Conservation (phyloP, 2,329 filamentous ascomycete species). For the Neocatenulostroma microsporum region DNA sequence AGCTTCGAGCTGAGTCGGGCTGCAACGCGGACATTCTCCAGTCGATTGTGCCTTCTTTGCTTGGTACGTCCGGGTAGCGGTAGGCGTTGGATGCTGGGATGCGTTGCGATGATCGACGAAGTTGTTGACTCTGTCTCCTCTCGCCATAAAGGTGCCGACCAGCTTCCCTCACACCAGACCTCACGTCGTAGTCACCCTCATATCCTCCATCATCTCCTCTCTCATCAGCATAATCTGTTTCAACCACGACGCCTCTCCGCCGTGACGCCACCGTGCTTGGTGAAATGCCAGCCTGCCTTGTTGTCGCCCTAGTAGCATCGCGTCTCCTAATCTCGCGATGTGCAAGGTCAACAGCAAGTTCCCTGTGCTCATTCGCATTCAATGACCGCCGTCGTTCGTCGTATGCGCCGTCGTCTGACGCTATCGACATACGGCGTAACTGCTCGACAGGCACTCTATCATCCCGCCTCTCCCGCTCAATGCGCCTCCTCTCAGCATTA, state of each 20-base stretch:
- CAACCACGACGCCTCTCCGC: slow-evolving; percentile 21
- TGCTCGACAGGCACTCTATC: slow-evolving; percentile 7
- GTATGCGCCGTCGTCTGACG: slow-evolving; percentile 12
- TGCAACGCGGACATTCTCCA: slow-evolving; percentile 22
- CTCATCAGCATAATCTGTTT: neutral
- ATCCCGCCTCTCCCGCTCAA: slow-evolving; percentile 9
- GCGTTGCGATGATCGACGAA: too few relatives aligned
- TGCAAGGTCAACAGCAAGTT: slow-evolving; percentile 69
- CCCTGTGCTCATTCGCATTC: slow-evolving; percentile 62
- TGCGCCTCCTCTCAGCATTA: slow-evolving; percentile 22
- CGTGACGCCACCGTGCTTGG: slow-evolving; percentile 31
- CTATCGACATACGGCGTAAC: slow-evolving; percentile 6
- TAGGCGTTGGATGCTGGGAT: slow-evolving; percentile 26
- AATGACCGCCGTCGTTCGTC: slow-evolving; percentile 33
- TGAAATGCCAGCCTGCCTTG: slow-evolving; percentile 49
- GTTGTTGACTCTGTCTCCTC: too few relatives aligned
- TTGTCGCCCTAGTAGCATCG: slow-evolving; percentile 47
- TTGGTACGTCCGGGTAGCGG: slow-evolving; percentile 40
- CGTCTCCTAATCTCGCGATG: slow-evolving; percentile 63
- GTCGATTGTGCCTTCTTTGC: slow-evolving; percentile 30
- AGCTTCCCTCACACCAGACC: slow-evolving; percentile 20
- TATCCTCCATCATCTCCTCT: neutral
- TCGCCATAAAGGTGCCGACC: slow-evolving; percentile 15
- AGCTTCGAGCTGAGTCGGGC: slow-evolving; percentile 18
- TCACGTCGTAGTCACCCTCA: slow-evolving; percentile 9